Base-by-base conservation (phyloP, 169 alveolate genomes). In the Eimeria acervulina region DNA sequence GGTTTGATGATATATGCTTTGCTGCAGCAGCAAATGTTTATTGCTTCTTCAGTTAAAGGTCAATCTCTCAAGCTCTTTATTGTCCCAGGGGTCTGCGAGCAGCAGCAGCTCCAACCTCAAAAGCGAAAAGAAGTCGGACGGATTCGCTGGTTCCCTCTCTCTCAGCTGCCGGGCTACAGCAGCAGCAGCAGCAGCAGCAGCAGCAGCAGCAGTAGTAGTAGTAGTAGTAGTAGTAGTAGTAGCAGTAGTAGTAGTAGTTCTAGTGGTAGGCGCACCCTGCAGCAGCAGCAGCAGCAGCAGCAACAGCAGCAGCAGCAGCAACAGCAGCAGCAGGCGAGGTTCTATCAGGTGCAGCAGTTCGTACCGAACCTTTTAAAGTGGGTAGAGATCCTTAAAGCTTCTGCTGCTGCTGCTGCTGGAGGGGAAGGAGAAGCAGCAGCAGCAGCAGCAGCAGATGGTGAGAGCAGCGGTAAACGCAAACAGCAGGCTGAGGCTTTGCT, bases 291-390 rank as follows among this genome's bases (percentile, higher is more conserved):
- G 38, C 55, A 47, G 55, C 55, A 47, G 55, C 55, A 47, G 55
- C 55, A 47, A 12, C 55, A 47, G 55, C 55, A 47, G 55, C 55
- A 47, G 55, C 55, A 47, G 55, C 55, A 47, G 55, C 55, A 47
- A 12, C 55, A 47, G 74, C 76, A 52, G 63, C 51, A 90, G 17
- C 38, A 63, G 6, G 21, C 7, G 7, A n/a, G 26, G 51, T 33
- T n/a, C 8, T 61, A 59, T 74, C 95, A 94, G 38, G 96, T 94
- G 23, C 63, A 61, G 38, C 96, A 93, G 33, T 94, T 94, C 44
- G 44, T 85, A 15, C 89, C 88, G 36, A 61, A 70, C 6, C 84
- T 94, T 21, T 74, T 74, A 2, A 72, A 84, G 44, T 94, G 96
- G 96, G 26, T 47, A 47, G 55, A 47, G 5, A 47, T 47, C 5